phyloP scores from a whole-genome alignment of 1,284 basidiomycete species.

The Dichomitus squalens region DNA sequence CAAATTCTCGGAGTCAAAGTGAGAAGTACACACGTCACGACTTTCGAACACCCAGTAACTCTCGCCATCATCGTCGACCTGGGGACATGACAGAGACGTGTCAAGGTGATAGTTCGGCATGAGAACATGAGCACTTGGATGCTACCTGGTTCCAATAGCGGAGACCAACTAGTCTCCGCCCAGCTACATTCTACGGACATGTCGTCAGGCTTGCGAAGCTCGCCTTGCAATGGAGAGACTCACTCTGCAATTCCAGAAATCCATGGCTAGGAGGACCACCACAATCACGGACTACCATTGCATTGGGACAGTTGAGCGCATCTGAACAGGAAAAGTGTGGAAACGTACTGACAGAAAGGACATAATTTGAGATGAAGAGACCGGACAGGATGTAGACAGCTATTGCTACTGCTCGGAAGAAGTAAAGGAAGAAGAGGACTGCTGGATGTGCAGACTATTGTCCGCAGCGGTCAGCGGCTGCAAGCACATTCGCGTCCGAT shows the following conservation, averaged over 20 bases:
- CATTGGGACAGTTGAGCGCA: neutral
- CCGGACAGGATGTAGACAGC: constrained; percentile 88
- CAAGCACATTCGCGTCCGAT: neutral
- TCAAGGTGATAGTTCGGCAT: neutral
- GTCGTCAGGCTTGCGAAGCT: constrained; percentile 1
- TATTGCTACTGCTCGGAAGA: constrained; percentile 86
- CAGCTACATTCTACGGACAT: constrained; percentile 84
- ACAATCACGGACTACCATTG: constrained; percentile 79
- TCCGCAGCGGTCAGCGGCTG: neutral
- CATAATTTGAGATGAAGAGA: constrained; percentile 86
- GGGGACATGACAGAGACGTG: constrained; percentile 16
- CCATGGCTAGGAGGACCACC: constrained; percentile 89
- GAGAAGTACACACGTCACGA: constrained; percentile 69
- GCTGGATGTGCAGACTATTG: constrained; percentile 80
- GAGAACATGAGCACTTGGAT: neutral
- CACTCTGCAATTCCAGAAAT: constrained; percentile 96
- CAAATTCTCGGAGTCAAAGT: constrained; percentile 4
- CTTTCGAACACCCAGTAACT: constrained; percentile 97
- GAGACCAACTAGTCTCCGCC: constrained; percentile 87
- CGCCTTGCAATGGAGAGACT: constrained; percentile 26
- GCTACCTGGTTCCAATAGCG: constrained; percentile 93
- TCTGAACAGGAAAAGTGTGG: neutral
- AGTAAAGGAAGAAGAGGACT: constrained; percentile 81
- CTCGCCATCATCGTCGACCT: constrained; percentile 94
- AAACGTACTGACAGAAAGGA: constrained; percentile 70